phyloP scores from a whole-genome alignment of 345 rosid species.

The Eucalyptus albens region DNA sequence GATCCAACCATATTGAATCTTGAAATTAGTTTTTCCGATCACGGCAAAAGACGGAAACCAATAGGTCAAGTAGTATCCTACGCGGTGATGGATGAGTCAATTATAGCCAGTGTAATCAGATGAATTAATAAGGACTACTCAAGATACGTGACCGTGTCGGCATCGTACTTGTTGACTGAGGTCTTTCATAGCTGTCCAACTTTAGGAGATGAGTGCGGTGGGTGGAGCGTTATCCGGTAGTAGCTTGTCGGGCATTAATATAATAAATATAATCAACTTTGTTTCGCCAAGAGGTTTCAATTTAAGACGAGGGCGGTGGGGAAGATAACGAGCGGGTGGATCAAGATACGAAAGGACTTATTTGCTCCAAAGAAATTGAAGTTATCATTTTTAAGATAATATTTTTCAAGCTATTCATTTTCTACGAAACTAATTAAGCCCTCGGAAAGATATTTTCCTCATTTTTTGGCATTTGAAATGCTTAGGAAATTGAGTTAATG shows the following conservation, averaged over 20 bases:
- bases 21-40: neutral
- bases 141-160: neutral
- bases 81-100: neutral
- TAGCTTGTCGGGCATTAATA: neutral
- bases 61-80: neutral
- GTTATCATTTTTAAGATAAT: too few species aligned
- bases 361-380: neutral
- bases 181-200: neutral
- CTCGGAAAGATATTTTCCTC: too few species aligned
- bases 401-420: rapidly evolving
- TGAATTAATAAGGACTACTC: neutral
- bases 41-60: neutral
- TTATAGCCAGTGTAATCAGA: neutral
- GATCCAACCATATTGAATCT: neutral
- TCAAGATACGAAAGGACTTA: neutral
- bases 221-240: neutral
- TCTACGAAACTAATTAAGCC: too few species aligned
- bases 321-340: neutral
- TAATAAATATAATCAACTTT: too few species aligned
- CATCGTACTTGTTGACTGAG: neutral
- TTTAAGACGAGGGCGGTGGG: neutral
- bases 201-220: neutral
- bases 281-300: neutral
- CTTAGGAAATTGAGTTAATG: too few species aligned
- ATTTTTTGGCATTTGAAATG: too few species aligned